phyloP scores from a whole-genome alignment of 2,329 filamentous ascomycete species.

The Pseudocercospora cruenta region DNA sequence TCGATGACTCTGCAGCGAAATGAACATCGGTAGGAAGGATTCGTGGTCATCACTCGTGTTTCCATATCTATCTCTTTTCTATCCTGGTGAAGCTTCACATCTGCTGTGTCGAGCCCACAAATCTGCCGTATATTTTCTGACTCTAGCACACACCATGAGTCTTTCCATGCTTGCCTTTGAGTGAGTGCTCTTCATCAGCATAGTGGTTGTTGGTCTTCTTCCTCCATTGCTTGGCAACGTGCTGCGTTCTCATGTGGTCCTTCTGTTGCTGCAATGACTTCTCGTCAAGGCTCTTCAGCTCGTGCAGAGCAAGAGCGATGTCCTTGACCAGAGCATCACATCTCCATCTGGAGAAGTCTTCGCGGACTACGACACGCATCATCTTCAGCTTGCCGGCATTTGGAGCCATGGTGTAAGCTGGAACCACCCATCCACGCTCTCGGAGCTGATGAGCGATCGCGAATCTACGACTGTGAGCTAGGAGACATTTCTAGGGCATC shows the following conservation, averaged over 20 bases:
- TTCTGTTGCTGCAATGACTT: slow-evolving; percentile 71
- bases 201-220: slow-evolving; percentile 51
- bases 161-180: slow-evolving; percentile 90
- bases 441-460: slow-evolving; percentile 77
- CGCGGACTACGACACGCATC: slow-evolving; percentile 87
- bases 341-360: slow-evolving; percentile 83
- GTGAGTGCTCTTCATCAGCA: slow-evolving; percentile 77
- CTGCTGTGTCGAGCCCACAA: neutral
- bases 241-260: slow-evolving; percentile 44
- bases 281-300: slow-evolving; percentile 74
- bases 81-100: neutral
- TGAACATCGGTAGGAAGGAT: neutral
- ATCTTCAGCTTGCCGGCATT: slow-evolving; percentile 83
- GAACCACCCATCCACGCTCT: slow-evolving; percentile 87
- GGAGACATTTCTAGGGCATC: neutral
- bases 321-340: slow-evolving; percentile 79
- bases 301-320: slow-evolving; percentile 73
- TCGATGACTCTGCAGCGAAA: neutral
- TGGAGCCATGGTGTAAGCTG: slow-evolving; percentile 96
- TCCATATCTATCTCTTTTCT: neutral
- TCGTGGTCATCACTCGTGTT: neutral
- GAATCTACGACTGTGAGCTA: slow-evolving; percentile 35
- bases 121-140: neutral
- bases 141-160: slow-evolving; percentile 80
- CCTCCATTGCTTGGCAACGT: slow-evolving; percentile 28